phyloP scores from a whole-genome alignment of 1,284 basidiomycete species.

The Ustilago vetiveriae region DNA sequence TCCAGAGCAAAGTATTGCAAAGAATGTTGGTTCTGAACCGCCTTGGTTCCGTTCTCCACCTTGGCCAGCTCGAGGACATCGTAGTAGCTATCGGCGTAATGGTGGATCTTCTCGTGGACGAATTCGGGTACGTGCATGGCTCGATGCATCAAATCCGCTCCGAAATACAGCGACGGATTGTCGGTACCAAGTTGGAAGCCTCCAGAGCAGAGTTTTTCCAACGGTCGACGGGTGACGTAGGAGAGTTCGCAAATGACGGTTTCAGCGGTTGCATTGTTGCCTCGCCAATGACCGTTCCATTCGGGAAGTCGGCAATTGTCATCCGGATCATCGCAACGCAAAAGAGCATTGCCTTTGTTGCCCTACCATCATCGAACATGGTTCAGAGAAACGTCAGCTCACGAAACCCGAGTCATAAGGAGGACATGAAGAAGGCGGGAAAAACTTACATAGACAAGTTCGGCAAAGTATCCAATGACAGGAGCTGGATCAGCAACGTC shows the following conservation, averaged over 20 bases:
- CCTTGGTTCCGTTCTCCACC: constrained; percentile 57
- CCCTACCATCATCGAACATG: constrained; percentile 12
- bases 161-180: constrained; percentile 63
- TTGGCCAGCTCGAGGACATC: constrained; percentile 67
- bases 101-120: constrained; percentile 63
- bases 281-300: constrained; percentile 69
- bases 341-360: constrained; percentile 30
- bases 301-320: constrained; percentile 64
- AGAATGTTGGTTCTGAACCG: constrained; percentile 67
- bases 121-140: constrained; percentile 67
- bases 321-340: constrained; percentile 69
- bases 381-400: neutral
- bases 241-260: constrained; percentile 66
- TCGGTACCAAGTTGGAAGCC: constrained; percentile 66
- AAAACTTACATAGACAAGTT: constrained; percentile 49
- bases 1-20: constrained; percentile 69
- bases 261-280: constrained; percentile 68
- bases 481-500: constrained; percentile 55
- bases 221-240: constrained; percentile 35
- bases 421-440: neutral
- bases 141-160: constrained; percentile 68
- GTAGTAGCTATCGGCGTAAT: constrained; percentile 66
- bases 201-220: constrained; percentile 61
- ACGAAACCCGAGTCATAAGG: too few relatives aligned
- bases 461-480: constrained; percentile 64